phyloP scores from a whole-genome alignment of 148 eudicot genomes.

The Heliosperma pusillum region DNA sequence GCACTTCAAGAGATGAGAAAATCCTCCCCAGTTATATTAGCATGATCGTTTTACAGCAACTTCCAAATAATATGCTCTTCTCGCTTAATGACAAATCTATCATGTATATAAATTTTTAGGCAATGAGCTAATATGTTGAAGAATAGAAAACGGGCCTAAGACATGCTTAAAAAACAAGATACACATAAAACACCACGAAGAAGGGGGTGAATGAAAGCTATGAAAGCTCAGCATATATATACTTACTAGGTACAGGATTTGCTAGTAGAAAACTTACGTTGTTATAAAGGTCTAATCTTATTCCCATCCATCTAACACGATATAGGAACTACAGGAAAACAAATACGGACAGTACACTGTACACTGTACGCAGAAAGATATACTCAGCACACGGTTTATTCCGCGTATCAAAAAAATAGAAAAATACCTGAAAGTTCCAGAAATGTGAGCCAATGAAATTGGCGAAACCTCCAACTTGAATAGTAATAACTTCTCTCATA shows the following conservation, averaged over 20 bases:
- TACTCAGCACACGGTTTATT: not conserved
- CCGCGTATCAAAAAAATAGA: not conserved
- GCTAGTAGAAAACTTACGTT: not conserved
- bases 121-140: not conserved
- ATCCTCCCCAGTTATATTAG: too few species aligned
- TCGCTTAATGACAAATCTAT: too few species aligned
- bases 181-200: not conserved
- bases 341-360: too few species aligned
- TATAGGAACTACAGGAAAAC: not conserved
- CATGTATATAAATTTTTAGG: too few species aligned
- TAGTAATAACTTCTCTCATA: constrained; percentile 76
- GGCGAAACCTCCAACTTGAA: constrained; percentile 81
- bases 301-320: not conserved
- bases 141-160: not conserved
- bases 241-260: not conserved
- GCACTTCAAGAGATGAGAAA: not conserved
- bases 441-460: constrained; percentile 89
- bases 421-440: constrained; percentile 89
- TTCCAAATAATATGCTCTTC: too few species aligned
- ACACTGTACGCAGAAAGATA: not conserved
- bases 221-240: too few species aligned
- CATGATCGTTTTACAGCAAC: too few species aligned
- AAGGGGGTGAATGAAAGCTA: not conserved
- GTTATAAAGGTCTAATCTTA: too few species aligned
- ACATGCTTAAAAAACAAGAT: not conserved